Conservation (phyloP, 352 stramenopile genomes). For the Phytophthora cajani region DNA sequence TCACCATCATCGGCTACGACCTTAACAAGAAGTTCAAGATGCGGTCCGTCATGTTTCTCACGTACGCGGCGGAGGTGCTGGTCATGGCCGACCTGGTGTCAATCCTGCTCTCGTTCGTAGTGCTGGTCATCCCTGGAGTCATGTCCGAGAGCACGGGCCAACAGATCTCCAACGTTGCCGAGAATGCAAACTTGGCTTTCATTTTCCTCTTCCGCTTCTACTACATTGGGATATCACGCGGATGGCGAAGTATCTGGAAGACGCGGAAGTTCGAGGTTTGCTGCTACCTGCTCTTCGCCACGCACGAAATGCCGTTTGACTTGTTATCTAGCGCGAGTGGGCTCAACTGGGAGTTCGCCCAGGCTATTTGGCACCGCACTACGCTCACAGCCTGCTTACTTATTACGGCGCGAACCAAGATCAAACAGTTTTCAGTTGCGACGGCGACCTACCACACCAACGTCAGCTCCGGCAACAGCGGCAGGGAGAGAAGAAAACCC, state of each 20-base stretch:
- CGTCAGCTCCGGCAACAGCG: conserved; percentile 11
- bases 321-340: conserved; percentile 28
- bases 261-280: conserved; percentile 37
- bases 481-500: conserved; percentile 7
- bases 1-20: conserved; percentile 50
- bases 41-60: conserved; percentile 39
- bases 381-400: conserved; percentile 43
- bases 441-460: background rate
- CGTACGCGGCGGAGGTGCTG: conserved; percentile 34
- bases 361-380: conserved; percentile 48
- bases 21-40: conserved; percentile 45
- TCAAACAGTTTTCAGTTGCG: conserved; percentile 13
- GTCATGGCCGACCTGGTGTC: conserved; percentile 20
- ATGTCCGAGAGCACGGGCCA: conserved; percentile 10
- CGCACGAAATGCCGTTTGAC: conserved; percentile 54
- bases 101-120: conserved; percentile 29
- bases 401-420: conserved; percentile 32
- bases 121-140: background rate
- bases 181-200: conserved; percentile 33
- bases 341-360: conserved; percentile 46
- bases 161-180: conserved; percentile 25
- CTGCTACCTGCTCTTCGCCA: conserved; percentile 43
- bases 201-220: conserved; percentile 49
- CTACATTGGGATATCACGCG: conserved; percentile 38
- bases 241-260: conserved; percentile 28